phyloP scores from a whole-genome alignment of 2,329 filamentous ascomycete genomes.

The Exophiala sp. region DNA sequence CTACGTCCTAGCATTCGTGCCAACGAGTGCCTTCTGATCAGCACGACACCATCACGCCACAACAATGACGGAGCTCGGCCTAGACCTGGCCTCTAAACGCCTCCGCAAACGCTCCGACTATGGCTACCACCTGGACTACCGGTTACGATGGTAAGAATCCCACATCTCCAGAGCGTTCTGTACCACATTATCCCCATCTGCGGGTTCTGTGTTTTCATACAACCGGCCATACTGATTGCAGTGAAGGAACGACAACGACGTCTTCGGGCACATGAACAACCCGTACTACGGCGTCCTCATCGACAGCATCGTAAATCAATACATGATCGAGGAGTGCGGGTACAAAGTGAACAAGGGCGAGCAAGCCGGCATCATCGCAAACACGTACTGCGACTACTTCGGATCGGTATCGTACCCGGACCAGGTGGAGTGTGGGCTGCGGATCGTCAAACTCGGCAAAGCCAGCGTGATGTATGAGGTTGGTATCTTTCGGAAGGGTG shows the following conservation, averaged over 20 bases:
- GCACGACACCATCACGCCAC: not conserved
- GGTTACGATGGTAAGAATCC: conserved; percentile 24
- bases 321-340: conserved; percentile 74
- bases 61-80: conserved; percentile 5
- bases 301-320: conserved; percentile 86
- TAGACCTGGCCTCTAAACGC: conserved; percentile 25
- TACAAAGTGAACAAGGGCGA: conserved; percentile 67
- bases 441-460: conserved; percentile 78
- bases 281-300: conserved; percentile 82
- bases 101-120: conserved; percentile 24
- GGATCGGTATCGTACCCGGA: conserved; percentile 77
- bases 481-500: conserved; percentile 73
- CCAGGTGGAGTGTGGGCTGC: conserved; percentile 73
- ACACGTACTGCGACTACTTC: conserved; percentile 82
- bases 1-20: too few relatives aligned
- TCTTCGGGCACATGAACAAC: conserved; percentile 94
- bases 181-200: not conserved
- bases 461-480: conserved; percentile 90
- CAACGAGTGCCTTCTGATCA: too few relatives aligned
- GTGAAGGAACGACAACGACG: conserved; percentile 82
- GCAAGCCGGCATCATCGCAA: conserved; percentile 80
- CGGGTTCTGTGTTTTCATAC: not conserved
- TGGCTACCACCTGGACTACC: conserved; percentile 25
- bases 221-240: not conserved
- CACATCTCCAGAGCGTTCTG: not conserved